These are phyloP conservation scores for Salinomyces thailandicus DNA, from an alignment of 2,329 filamentous ascomycete species.

Conservation along the genomic window DNA sequence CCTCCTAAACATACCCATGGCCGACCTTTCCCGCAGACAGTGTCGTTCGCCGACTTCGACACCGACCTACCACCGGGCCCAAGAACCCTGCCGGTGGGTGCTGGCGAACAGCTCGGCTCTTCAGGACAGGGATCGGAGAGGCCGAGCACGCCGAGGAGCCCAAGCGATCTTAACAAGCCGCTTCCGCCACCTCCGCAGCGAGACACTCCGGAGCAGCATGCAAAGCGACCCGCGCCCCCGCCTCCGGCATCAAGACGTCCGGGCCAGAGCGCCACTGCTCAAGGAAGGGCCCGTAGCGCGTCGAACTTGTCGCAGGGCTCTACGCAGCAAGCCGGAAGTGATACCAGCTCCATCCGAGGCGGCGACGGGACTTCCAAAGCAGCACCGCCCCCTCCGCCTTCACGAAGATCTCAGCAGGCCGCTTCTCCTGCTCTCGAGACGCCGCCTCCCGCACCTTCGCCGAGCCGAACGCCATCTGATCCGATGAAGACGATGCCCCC, in stretches of 20 bases:
- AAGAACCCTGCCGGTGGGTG: constrained; percentile 11
- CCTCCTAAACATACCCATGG: constrained; percentile 66
- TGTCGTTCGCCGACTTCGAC: constrained; percentile 25
- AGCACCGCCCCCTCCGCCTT: constrained; percentile 22
- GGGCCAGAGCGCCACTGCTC: constrained; percentile 23
- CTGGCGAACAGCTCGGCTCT: constrained; percentile 6
- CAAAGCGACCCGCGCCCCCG: constrained; percentile 32
- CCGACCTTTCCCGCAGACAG: constrained; percentile 26
- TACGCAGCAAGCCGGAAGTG: background rate
- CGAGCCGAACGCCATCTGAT: constrained; percentile 3
- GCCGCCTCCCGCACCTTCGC: constrained; percentile 4
- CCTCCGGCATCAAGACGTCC: constrained; percentile 42
- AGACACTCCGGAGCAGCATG: constrained; percentile 13
- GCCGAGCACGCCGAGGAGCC: constrained; percentile 24
- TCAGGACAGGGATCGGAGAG: constrained; percentile 2
- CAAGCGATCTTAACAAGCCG: constrained; percentile 51
- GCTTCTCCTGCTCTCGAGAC: constrained; percentile 5
- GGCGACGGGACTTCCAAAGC: constrained; percentile 4
- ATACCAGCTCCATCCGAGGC: background rate
- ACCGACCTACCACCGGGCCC: constrained; percentile 7
- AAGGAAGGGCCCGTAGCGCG: constrained; percentile 14
- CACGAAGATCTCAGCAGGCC: constrained; percentile 13
- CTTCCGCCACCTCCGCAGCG: constrained; percentile 32
- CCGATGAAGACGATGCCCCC: constrained; percentile 12
- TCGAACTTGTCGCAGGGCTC: constrained; percentile 18